phyloP scores from a whole-genome alignment of 345 rosid species.

The Firmiana major region DNA sequence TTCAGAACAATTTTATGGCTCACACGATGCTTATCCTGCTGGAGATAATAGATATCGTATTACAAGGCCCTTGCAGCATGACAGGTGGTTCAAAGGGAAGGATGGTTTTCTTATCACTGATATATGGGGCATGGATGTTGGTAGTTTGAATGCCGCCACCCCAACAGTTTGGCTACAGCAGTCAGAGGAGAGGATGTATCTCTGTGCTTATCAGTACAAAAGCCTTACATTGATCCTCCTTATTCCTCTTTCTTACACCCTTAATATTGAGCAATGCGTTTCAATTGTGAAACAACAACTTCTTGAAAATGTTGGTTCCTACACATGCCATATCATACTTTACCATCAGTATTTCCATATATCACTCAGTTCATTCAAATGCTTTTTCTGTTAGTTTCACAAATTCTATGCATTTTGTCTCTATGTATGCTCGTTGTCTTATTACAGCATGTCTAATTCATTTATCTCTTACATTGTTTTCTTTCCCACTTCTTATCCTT shows the following conservation, averaged over 20 bases:
- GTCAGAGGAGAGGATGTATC: conserved; percentile 72
- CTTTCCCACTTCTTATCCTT: background rate
- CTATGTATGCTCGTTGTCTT: background rate
- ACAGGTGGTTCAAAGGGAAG: conserved; percentile 78
- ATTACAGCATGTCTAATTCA: background rate
- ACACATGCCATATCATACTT: background rate
- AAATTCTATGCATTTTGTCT: background rate
- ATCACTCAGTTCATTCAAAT: background rate
- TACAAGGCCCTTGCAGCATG: conserved; percentile 71
- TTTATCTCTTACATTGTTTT: background rate
- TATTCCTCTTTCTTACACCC: conserved; percentile 63
- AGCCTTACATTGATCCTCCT: conserved; percentile 73
- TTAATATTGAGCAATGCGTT: conserved; percentile 74
- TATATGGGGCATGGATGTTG: conserved; percentile 63
- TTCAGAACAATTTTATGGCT: conserved; percentile 35
- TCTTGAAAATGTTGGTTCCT: conserved; percentile 66
- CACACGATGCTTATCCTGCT: conserved; percentile 33
- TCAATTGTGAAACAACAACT: conserved; percentile 69
- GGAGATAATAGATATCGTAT: conserved; percentile 39
- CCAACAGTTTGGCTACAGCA: conserved; percentile 76
- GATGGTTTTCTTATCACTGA: conserved; percentile 81
- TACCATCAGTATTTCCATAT: background rate
- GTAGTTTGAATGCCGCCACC: conserved; percentile 37
- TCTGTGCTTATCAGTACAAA: conserved; percentile 70
- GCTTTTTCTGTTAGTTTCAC: background rate